Conservation (phyloP, 768 basidiomycete species). For the Tubosaeta sp. region DNA sequence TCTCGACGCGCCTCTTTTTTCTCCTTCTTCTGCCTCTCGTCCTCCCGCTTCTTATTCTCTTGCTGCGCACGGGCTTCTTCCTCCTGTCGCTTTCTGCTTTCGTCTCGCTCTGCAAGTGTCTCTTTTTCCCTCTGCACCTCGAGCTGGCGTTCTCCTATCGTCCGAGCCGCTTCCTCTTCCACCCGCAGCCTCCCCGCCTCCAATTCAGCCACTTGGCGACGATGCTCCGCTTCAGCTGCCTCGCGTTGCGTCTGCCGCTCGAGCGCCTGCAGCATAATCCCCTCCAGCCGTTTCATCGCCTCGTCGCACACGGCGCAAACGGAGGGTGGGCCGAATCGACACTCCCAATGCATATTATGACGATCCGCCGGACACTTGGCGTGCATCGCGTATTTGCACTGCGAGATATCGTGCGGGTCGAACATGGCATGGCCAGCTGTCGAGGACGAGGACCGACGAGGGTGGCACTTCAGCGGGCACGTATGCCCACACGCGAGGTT, state of each 20-base stretch:
- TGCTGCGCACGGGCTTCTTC: neutral
- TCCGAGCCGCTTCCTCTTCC: conserved; percentile 4
- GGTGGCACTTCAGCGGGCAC: conserved; percentile 62
- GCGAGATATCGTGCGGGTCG: conserved; percentile 26
- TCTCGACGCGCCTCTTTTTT: neutral
- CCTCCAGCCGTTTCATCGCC: conserved; percentile 35
- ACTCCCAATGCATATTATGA: conserved; percentile 43
- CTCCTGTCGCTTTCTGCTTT: conserved; percentile 10
- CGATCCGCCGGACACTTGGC: conserved; percentile 38
- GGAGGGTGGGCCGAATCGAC: conserved; percentile 33
- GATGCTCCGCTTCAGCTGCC: conserved; percentile 32
- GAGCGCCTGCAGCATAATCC: conserved; percentile 35
- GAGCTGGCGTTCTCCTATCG: no score
- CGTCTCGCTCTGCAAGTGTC: no score
- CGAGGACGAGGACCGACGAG: conserved; percentile 14
- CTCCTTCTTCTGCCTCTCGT: neutral
- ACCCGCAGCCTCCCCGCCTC: conserved; percentile 32
- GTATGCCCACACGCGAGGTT: conserved; percentile 32
- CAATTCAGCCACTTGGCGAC: conserved; percentile 34
- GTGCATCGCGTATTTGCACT: conserved; percentile 36
- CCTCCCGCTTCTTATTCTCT: neutral
- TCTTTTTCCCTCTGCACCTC: conserved; percentile 33
- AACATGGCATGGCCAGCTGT: conserved; percentile 17
- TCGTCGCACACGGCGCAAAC: conserved; percentile 44
- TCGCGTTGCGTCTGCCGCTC: conserved; percentile 34